Evolutionary conservation across 2,329 filamentous ascomycete species (phyloP), one percentile per base, ranked within the genome.

Genomic region (Amphichorda felina): DNA sequence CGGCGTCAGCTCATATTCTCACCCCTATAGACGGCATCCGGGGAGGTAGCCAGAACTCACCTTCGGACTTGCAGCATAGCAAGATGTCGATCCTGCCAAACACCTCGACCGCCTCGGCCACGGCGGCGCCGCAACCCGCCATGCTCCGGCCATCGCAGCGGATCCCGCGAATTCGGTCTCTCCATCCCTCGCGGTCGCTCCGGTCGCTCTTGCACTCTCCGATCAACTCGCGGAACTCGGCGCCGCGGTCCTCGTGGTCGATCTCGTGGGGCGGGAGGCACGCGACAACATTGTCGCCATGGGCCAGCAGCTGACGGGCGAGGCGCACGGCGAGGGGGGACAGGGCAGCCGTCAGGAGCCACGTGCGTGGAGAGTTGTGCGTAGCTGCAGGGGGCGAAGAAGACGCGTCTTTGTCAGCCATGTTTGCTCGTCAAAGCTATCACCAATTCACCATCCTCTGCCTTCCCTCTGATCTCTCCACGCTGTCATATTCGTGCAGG

Each of bases 81-180:
- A 96, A 56, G 38, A 96, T 88, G 57, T 98, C 91, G 37, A 96
- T 78, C 28, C 80, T 74, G 8, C 85, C 85, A 61, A 95, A 96
- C 1, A 79, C 70, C 45, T 82, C 73, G 14, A 94, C 75, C 17
- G 87, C 84, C 56, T 94, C 83, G 28, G 89, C 88, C 36, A 96
- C 70, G 22, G 87, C 86, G 35, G 86, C 81, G 50, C 87, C 82
- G 57, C 86, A 93, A 54, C 86, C 80, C 26, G 70, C 68, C 64
- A 74, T 73, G 41, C 61, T 58, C 30, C 70, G 67, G 8, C 72
- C 74, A 59, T 80, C 75, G 47, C 75, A 79, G 39, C 70, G 66
- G 43, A 79, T 78, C 36, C 69, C 71, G 28, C 74, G 64, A 43
- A 94, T 75, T 41, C 86, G 72, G 45, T 88, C 80, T 48, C 79